Conservation (phyloP, 768 basidiomycete species). For the Kwoniella sp. region DNA sequence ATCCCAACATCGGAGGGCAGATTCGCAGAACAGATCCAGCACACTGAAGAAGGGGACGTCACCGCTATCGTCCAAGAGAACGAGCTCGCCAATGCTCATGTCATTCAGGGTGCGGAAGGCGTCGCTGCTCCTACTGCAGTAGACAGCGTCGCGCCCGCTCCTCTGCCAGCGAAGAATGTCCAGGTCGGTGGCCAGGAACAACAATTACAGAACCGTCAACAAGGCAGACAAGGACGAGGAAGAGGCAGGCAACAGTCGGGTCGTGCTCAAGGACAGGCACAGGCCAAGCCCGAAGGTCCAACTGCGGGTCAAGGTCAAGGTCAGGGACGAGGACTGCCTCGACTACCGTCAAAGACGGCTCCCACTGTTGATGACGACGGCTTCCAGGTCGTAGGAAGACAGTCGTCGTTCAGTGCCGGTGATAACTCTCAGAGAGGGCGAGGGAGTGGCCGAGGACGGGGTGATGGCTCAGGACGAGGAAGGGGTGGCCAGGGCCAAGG, state of each 20-base stretch:
- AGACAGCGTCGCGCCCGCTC: slow-evolving; percentile 12
- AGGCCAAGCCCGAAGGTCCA: not conserved
- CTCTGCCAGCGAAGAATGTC: slow-evolving; percentile 5
- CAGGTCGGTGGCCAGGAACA: not conserved
- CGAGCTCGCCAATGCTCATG: slow-evolving; percentile 17
- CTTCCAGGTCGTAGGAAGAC: slow-evolving; percentile 42
- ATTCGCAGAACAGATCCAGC: slow-evolving; percentile 12
- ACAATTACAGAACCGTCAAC: not conserved
- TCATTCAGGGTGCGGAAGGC: slow-evolving; percentile 4
- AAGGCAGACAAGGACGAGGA: not conserved
- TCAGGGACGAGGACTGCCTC: not conserved
- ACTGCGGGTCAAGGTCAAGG: not conserved
- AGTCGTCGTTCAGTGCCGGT: not conserved
- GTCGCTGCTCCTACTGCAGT: slow-evolving; percentile 8
- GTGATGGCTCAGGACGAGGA: slow-evolving; percentile 6
- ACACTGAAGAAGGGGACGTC: slow-evolving; percentile 8
- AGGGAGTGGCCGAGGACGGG: slow-evolving; percentile 7
- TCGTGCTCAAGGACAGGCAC: slow-evolving; percentile 5
- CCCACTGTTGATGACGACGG: slow-evolving; percentile 41
- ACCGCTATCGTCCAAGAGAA: slow-evolving; percentile 13
- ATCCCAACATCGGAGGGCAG: slow-evolving; percentile 1
- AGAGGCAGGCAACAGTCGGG: slow-evolving; percentile 4
- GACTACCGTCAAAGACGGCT: slow-evolving; percentile 4
- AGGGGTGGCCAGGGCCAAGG: slow-evolving; percentile 10
- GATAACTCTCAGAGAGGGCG: slow-evolving; percentile 2